Base-by-base conservation (phyloP, 1,284 basidiomycete species). In the Phlebopus sp. region DNA sequence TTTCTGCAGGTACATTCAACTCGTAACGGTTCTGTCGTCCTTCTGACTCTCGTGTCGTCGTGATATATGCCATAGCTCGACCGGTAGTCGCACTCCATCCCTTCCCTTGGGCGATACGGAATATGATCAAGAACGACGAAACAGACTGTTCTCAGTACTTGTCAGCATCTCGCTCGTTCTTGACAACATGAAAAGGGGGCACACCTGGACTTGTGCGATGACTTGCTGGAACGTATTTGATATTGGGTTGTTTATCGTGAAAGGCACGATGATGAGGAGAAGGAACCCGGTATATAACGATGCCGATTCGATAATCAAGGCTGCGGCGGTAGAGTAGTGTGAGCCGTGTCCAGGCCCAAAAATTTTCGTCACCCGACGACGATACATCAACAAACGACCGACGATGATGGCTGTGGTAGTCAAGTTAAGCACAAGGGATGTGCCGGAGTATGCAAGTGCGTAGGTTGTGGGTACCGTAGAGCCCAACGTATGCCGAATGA, bases 221-320 rank as follows among this genome's bases (percentile, higher is more conserved):
- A 40, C 25, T 40, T 59, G 60, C 39, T 59, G 53, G 15, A 59
- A 51, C 11, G 38, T n/a, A 27, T 58, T 60, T 11, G 46, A 42
- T 10, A 31, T 37, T 1, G 47, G 0, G 6, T 49, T 35, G 17
- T 25, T 31, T 17, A 52, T 34, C 14, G 3, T 19, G 37, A 49
- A 56, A 34, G 44, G 47, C 17, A 59, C 3, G 43, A 63, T 54
- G 30, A 59, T 30, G 18, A 63, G 46, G 21, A 63, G 41, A 30
- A 63, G 32, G 40, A 52, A 59, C 0, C 23, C 13, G 0, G 56
- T 50, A 37, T 59, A 62, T 5, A 62, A 34, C 8, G 60, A 60
- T 2, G 58, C 60, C 2, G 60, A 63, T 38, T 59, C 60, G 37
- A 63, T 38, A 31, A 59, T 13, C 32, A 63, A 37, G 21, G 60